Evolutionary conservation across 192 early-diverging fungal genomes (phyloP), one percentile per base, ranked within the genome.

Genomic region (Rhizoclosmatium sp.): DNA sequence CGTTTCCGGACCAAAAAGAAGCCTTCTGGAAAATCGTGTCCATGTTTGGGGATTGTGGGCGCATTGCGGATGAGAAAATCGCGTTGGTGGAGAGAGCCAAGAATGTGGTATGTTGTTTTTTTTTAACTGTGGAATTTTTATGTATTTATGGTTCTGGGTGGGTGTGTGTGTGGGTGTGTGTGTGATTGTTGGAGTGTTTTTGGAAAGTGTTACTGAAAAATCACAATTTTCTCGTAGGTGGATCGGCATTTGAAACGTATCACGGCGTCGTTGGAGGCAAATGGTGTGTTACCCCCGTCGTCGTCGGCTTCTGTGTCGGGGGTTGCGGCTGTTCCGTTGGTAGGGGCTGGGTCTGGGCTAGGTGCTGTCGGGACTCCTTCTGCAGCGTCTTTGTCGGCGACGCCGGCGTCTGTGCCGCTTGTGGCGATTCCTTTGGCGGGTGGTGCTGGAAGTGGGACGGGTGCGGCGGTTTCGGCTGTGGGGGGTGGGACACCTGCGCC

Each of bases 11-110:
- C 10, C 76, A 78, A 59, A 78, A 78, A 40, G 65, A 69, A 10
- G 76, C 56, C 7, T 78, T 78, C 45, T 66, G 66, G 65, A 78
- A 78, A 21, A 78, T 78, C 51, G 66, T 78, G 16, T 23, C 10
- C 10, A 78, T 78, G 76, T 78, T 78, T 69, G 56, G 65, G n/a
- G 66, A 78, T 41, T 66, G 76, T 45, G 47, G 58, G 14, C 41
- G 51, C 2, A 69, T 78, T 47, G 41, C 76, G n/a, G 76, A 78
- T 47, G 76, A 69, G 21, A 69, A 68, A n/a, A 68, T 78, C 19
- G 65, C 64, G 1, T 16, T 78, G 7, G 65, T 78, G 14, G 66
- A 78, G 7, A 12, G 65, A 9, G 56, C 48, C 5, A 78, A 69
- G 46, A n/a, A 10, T 41, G 41, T 65, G n/a, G 71, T 72, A 72